phyloP scores from a whole-genome alignment of 176 grass and related monocot genomes.

The Cenchrus purpureus region DNA sequence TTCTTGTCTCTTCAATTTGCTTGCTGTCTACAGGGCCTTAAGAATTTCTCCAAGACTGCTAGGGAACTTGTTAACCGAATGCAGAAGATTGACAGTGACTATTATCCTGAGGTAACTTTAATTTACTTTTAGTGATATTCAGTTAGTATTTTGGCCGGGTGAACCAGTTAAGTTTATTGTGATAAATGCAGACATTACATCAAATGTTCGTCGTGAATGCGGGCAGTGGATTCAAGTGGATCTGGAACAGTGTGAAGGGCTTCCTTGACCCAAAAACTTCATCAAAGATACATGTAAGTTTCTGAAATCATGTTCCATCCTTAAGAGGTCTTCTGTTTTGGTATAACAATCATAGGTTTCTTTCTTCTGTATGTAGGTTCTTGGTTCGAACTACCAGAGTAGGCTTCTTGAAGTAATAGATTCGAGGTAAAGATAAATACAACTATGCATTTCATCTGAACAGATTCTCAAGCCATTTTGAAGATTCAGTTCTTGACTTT shows the following conservation, averaged over 20 bases:
- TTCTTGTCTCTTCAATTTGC: conserved; percentile 5
- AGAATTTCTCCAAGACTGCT: conserved; percentile 95
- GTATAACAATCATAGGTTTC: not conserved
- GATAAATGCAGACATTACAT: conserved; percentile 77
- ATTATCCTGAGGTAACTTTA: conserved; percentile 89
- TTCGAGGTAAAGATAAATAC: conserved; percentile 51
- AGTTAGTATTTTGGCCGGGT: not conserved
- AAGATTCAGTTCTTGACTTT: not conserved
- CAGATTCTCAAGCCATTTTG: conserved; percentile 18
- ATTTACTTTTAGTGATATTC: not conserved
- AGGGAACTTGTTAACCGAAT: conserved; percentile 80
- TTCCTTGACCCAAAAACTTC: conserved; percentile 99
- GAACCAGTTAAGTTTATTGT: not conserved
- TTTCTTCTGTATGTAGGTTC: conserved; percentile 55
- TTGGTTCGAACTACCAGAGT: conserved; percentile 83
- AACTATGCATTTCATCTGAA: conserved; percentile 19
- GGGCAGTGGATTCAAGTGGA: conserved; percentile 83
- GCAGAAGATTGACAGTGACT: conserved; percentile 96
- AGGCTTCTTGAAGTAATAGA: conserved; percentile 94
- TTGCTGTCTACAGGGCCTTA: conserved; percentile 69
- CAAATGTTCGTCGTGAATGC: conserved; percentile 99
- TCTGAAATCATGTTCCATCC: not conserved
- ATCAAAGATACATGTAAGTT: conserved; percentile 93
- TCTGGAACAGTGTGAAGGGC: conserved; percentile 95
- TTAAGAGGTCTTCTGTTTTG: not conserved